These are phyloP conservation scores for Aspergillus floridensis DNA, from an alignment of 2,329 filamentous ascomycete genomes.

Conservation along the genomic window DNA sequence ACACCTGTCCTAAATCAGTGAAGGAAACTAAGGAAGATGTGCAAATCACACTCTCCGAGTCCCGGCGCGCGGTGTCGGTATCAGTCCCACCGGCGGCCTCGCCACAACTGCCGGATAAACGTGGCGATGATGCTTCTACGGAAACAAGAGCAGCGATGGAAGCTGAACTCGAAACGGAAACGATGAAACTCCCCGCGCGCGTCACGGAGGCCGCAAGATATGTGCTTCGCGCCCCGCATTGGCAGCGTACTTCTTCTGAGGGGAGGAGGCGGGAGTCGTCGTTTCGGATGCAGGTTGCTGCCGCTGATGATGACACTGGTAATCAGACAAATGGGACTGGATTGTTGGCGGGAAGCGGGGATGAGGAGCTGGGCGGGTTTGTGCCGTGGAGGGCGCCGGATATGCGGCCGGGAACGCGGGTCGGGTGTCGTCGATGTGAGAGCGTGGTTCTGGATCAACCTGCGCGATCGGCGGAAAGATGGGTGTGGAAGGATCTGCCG, in stretches of 20 bases:
- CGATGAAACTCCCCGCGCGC: constrained; percentile 50
- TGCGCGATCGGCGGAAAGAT: constrained; percentile 25
- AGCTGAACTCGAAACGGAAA: constrained; percentile 19
- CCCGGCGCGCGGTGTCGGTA: constrained; percentile 35
- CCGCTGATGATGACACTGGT: constrained; percentile 25
- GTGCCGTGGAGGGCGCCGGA: constrained; percentile 40
- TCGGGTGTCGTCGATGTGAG: constrained; percentile 42
- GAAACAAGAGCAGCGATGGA: not conserved
- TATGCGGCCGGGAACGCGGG: constrained; percentile 31
- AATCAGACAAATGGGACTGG: not conserved
- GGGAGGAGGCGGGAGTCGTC: constrained; percentile 47
- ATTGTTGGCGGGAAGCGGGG: not conserved
- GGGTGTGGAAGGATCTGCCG: constrained; percentile 83
- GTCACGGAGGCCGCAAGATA: constrained; percentile 30
- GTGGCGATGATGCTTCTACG: constrained; percentile 3
- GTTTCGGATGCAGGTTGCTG: constrained; percentile 53
- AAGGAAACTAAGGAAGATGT: constrained; percentile 4
- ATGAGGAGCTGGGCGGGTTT: constrained; percentile 31
- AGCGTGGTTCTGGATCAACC: constrained; percentile 26
- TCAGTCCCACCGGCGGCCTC: constrained; percentile 30
- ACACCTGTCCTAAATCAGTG: not conserved
- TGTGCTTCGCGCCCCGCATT: constrained; percentile 15
- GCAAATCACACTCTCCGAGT: constrained; percentile 33
- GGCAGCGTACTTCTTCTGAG: not conserved
- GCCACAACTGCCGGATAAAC: constrained; percentile 6